These are phyloP conservation scores for Trichoderma citrinoviride DNA, from an alignment of 2,329 filamentous ascomycete species.

Conservation along the genomic window DNA sequence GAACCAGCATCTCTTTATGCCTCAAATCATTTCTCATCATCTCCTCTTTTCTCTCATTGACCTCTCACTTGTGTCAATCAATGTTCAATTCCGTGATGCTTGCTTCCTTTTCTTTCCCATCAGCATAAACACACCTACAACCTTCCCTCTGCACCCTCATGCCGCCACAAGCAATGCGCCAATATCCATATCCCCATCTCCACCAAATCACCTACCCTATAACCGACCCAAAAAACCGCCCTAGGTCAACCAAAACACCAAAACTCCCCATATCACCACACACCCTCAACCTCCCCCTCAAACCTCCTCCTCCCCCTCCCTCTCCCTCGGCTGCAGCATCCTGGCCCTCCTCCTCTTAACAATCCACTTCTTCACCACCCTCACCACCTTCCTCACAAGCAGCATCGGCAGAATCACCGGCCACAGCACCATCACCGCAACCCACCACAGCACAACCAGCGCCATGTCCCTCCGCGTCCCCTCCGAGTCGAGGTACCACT, in stretches of 20 bases:
- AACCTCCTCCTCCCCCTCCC: neutral
- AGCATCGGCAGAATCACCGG: constrained; percentile 66
- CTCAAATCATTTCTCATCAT: neutral
- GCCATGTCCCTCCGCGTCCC: constrained; percentile 26
- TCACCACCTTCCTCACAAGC: neutral
- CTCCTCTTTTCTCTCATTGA: neutral
- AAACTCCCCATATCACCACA: neutral
- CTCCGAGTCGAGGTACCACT: constrained; percentile 35
- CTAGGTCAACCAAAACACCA: neutral
- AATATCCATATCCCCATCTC: neutral
- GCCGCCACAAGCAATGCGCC: neutral
- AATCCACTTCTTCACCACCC: neutral
- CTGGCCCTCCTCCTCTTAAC: neutral
- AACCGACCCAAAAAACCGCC: neutral
- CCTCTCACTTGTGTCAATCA: neutral
- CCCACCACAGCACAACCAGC: constrained; percentile 32
- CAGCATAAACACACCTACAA: neutral
- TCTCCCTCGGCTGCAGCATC: neutral
- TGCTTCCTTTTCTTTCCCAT: accelerated
- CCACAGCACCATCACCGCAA: constrained; percentile 32
- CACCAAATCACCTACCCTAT: neutral
- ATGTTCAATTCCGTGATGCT: neutral
- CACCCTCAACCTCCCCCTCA: neutral
- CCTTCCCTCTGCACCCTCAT: neutral
- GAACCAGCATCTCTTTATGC: neutral